Evolutionary conservation across 129 eudicot species (phyloP).

Genomic region (Chrysanthemum makinoi): DNA sequence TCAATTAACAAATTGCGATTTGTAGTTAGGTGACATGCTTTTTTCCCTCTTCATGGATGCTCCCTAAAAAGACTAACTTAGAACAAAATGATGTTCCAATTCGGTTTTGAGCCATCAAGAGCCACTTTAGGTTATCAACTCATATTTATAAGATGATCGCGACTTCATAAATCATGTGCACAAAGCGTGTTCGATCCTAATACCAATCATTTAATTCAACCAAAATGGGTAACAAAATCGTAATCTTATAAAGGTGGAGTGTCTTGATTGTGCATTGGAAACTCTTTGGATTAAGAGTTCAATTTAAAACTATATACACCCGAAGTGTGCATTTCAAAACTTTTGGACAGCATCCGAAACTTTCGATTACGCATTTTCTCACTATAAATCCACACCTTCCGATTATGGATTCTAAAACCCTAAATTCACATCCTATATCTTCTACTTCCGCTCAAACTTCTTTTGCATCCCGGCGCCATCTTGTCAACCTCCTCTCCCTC

Average conservation of each 20-base stretch:
- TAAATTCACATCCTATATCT: conserved; percentile 18
- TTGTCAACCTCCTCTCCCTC: conserved; percentile 10
- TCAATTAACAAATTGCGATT: not conserved
- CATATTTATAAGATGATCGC: not conserved
- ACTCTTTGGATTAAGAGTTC: not conserved
- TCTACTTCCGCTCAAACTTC: not conserved
- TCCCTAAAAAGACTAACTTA: not conserved
- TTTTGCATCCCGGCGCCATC: conserved; percentile 1
- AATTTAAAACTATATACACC: not conserved
- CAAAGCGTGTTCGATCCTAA: not conserved
- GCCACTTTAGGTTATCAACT: not conserved
- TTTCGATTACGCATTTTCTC: not conserved
- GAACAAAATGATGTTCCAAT: not conserved
- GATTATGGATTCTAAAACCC: conserved; percentile 16
- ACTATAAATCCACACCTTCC: conserved; percentile 1
- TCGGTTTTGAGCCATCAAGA: not conserved
- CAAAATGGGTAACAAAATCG: no score
- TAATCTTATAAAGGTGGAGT: not conserved
- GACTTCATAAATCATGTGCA: not conserved
- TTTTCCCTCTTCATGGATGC: not conserved
- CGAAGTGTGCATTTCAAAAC: not conserved
- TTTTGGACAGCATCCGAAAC: not conserved
- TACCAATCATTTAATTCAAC: not conserved
- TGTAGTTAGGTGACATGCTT: not conserved
- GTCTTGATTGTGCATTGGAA: conserved; percentile 1